Evolutionary conservation across 176 grass and related monocot species (phyloP).

Genomic region (Canna indica): DNA sequence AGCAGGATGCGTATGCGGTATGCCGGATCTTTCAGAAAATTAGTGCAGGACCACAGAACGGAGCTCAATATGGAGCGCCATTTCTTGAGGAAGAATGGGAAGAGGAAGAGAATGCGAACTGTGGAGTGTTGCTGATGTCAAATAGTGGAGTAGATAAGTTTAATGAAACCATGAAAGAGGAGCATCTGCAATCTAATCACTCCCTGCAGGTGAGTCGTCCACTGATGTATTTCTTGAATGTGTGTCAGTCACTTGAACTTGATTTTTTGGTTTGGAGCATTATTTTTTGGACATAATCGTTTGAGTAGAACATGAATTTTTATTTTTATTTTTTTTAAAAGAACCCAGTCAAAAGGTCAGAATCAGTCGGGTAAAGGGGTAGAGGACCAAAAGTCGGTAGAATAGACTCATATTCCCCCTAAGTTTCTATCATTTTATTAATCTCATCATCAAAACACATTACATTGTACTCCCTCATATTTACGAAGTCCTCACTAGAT

Average conservation of each 20-base stretch:
- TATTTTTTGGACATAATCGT: neutral
- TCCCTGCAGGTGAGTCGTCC: slow-evolving; percentile 54
- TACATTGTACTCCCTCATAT: no score
- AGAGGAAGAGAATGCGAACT: slow-evolving; percentile 33
- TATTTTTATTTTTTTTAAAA: no score
- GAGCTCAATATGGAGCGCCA: slow-evolving; percentile 91
- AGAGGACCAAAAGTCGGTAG: no score
- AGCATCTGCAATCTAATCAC: slow-evolving; percentile 69
- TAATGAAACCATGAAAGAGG: slow-evolving; percentile 46
- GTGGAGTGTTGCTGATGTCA: slow-evolving; percentile 32
- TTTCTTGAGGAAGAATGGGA: slow-evolving; percentile 95
- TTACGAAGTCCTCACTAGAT: no score
- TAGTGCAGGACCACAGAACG: slow-evolving; percentile 81
- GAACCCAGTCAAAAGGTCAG: no score
- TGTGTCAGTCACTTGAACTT: neutral
- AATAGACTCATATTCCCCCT: no score
- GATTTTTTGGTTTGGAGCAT: neutral
- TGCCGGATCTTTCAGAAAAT: slow-evolving; percentile 93
- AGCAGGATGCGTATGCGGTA: slow-evolving; percentile 69
- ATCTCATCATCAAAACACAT: no score
- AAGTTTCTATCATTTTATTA: no score
- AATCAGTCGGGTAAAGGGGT: no score
- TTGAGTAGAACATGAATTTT: no score
- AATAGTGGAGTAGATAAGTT: slow-evolving; percentile 26
- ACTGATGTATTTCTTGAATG: neutral